These are phyloP conservation scores for Scleroderma citrinum DNA, from an alignment of 768 basidiomycete species.

Conservation along the genomic window DNA sequence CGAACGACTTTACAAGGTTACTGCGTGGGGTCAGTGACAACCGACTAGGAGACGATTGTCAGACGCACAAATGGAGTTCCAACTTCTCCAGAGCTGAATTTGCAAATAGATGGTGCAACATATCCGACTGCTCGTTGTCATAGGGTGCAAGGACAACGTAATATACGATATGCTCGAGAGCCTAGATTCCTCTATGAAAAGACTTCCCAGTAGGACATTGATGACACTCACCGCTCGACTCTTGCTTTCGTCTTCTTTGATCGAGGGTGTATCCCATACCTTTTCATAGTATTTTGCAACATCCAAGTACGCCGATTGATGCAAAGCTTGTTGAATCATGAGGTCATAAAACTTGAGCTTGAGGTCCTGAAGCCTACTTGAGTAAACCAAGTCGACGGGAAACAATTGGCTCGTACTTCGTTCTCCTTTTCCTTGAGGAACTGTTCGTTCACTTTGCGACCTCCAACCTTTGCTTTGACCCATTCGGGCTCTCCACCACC, in stretches of 20 bases:
- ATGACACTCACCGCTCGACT: conserved; percentile 51
- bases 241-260: conserved; percentile 79
- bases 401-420: conserved; percentile 48
- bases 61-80: conserved; percentile 73
- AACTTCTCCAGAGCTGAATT: conserved; percentile 78
- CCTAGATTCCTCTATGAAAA: conserved; percentile 39
- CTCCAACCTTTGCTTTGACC: conserved; percentile 87
- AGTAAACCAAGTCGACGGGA: not conserved
- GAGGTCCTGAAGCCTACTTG: conserved; percentile 57
- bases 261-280: conserved; percentile 94
- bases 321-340: conserved; percentile 92
- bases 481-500: conserved; percentile 84
- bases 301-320: conserved; percentile 81
- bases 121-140: conserved; percentile 95
- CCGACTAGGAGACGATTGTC: not conserved
- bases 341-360: conserved; percentile 95
- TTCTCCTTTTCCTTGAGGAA: conserved; percentile 88
- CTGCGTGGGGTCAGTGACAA: conserved; percentile 35
- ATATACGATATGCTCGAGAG: conserved; percentile 91
- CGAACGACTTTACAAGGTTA: conserved; percentile 91
- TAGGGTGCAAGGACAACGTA: conserved; percentile 92
- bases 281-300: conserved; percentile 94
- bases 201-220: not conserved
- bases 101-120: conserved; percentile 81
- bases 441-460: conserved; percentile 88